Evolutionary conservation across 139 green algal species (phyloP).

Genomic region (Asterochloris sp.): DNA sequence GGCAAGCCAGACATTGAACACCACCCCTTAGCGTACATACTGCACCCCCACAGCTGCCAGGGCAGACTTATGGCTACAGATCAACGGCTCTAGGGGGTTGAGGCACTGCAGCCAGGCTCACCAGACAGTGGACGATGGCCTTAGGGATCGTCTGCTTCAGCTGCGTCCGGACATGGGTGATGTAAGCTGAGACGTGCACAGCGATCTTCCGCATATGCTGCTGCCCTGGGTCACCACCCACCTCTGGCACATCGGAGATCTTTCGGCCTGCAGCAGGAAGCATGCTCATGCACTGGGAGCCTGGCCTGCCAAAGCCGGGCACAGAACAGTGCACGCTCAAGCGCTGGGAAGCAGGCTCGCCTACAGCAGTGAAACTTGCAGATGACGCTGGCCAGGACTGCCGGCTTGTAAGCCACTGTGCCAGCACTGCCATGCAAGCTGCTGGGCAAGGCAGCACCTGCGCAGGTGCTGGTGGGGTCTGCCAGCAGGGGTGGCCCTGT

Average conservation of each 20-base stretch:
- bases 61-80: not conserved
- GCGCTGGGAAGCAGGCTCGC: too few species aligned
- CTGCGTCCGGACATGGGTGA: slow-evolving; percentile 83
- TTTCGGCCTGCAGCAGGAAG: slow-evolving; percentile 18
- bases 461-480: too few species aligned
- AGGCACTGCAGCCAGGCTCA: slow-evolving; percentile 21
- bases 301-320: too few species aligned
- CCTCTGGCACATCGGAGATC: slow-evolving; percentile 38
- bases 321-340: too few species aligned
- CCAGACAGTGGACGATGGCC: slow-evolving; percentile 87
- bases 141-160: slow-evolving; percentile 90
- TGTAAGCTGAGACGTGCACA: slow-evolving; percentile 74
- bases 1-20: not conserved
- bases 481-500: too few species aligned
- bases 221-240: slow-evolving; percentile 33
- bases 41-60: not conserved
- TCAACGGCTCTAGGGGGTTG: not conserved
- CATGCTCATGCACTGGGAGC: not conserved
- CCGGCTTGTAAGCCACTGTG: too few species aligned
- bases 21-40: not conserved
- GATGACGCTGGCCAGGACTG: too few species aligned
- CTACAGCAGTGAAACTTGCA: too few species aligned
- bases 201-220: slow-evolving; percentile 57
- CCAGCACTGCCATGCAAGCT: too few species aligned
- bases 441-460: too few species aligned